Conservation (phyloP, 2,329 filamentous ascomycete genomes). For the Sarocladium brachiariae region DNA sequence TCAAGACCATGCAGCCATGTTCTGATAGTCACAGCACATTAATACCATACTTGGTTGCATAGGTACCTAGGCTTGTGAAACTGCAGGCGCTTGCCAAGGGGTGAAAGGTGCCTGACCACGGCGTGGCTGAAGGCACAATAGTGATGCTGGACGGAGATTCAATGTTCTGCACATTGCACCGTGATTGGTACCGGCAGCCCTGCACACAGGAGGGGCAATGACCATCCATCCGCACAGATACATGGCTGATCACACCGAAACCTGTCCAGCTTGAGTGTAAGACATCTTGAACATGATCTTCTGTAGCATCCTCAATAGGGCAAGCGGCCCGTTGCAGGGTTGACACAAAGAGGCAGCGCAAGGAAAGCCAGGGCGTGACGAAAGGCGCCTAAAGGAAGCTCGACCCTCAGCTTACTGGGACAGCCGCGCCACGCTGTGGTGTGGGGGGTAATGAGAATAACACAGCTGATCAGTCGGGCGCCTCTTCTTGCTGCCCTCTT, state of each 20-base stretch:
- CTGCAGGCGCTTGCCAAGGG: background rate
- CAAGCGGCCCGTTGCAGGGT: too few species aligned
- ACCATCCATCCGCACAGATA: too few species aligned
- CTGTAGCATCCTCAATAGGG: too few species aligned
- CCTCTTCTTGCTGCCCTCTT: background rate
- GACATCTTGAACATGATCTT: background rate
- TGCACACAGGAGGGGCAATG: too few species aligned
- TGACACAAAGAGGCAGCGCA: too few species aligned
- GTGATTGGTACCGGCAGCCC: too few species aligned
- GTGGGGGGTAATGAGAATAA: too few species aligned
- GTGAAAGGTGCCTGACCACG: background rate
- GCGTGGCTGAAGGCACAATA: background rate
- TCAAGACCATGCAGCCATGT: background rate
- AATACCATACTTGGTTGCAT: background rate
- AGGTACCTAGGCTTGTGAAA: background rate
- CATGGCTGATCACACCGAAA: too few species aligned
- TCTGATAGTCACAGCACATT: background rate
- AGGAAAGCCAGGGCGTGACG: too few species aligned
- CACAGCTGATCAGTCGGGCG: too few species aligned
- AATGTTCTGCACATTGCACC: background rate
- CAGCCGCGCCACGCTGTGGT: slow-evolving; percentile 1
- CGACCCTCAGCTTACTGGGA: slow-evolving; percentile 1
- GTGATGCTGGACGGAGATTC: background rate
- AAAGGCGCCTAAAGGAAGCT: background rate
- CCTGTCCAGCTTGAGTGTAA: background rate